Conservation (phyloP, 257 asterid species). For the Solanum acaule region DNA sequence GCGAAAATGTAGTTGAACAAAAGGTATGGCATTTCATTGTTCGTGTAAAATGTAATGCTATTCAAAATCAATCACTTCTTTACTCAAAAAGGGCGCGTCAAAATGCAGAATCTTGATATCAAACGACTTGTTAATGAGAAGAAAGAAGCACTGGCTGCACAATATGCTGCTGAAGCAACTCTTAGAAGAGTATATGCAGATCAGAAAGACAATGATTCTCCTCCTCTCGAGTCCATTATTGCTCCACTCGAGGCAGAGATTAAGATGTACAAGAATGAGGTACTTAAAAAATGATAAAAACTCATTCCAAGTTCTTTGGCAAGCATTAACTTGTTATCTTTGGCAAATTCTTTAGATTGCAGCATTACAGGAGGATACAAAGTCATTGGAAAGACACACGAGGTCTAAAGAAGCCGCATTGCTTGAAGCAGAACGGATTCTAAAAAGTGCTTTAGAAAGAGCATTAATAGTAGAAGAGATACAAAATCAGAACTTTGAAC, state of each 20-base stretch:
- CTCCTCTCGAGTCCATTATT: slow-evolving; percentile 60
- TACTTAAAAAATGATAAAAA: slow-evolving; percentile 4
- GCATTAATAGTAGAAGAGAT: slow-evolving; percentile 79
- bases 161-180: slow-evolving; percentile 87
- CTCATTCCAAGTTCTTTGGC: not conserved
- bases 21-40: slow-evolving; percentile 32
- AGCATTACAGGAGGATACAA: slow-evolving; percentile 60
- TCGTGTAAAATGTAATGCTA: not conserved
- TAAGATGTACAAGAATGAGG: slow-evolving; percentile 74
- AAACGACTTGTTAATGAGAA: slow-evolving; percentile 56
- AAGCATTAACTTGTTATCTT: not conserved
- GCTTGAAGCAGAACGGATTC: slow-evolving; percentile 69
- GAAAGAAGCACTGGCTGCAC: slow-evolving; percentile 72
- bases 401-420: slow-evolving; percentile 81
- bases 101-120: slow-evolving; percentile 63
- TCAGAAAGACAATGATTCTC: slow-evolving; percentile 58
- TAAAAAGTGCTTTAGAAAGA: slow-evolving; percentile 72
- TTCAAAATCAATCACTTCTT: not conserved
- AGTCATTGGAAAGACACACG: slow-evolving; percentile 62
- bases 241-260: slow-evolving; percentile 92
- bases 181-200: slow-evolving; percentile 74
- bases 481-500: slow-evolving; percentile 69
- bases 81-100: not conserved
- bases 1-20: slow-evolving; percentile 46
- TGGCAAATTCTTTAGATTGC: slow-evolving; percentile 38